A percentile compares a stretch with the other conserved stretches of the same genome.
Evolutionary conservation across 768 basidiomycete genomes (phyloP).

Genomic region (Leccinum boreale): DNA sequence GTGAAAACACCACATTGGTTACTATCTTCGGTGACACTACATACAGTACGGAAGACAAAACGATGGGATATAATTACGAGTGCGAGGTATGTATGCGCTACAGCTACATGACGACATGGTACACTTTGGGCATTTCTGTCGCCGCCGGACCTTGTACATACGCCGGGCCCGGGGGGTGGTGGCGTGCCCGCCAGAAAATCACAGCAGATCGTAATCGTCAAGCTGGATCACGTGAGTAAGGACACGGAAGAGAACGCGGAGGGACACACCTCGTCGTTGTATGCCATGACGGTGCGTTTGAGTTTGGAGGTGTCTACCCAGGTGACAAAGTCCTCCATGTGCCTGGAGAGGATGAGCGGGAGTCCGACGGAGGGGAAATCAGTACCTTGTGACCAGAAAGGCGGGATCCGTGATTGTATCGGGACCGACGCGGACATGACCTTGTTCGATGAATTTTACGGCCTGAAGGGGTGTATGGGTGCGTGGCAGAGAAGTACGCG

Average conservation of each 20-base stretch:
- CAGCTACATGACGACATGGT: neutral
- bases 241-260: neutral
- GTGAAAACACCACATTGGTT: slow-evolving; percentile 18
- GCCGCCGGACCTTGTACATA: neutral
- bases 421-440: slow-evolving; percentile 95
- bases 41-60: neutral
- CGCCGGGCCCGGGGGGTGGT: neutral
- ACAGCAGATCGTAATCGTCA: slow-evolving; percentile 92
- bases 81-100: neutral
- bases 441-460: slow-evolving; percentile 96
- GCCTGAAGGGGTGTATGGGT: slow-evolving; percentile 52
- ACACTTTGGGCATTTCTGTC: neutral
- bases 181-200: slow-evolving; percentile 12
- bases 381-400: slow-evolving; percentile 85
- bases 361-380: neutral
- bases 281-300: slow-evolving; percentile 91
- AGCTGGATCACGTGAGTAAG: slow-evolving; percentile 48
- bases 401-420: slow-evolving; percentile 96
- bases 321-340: slow-evolving; percentile 99
- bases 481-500: slow-evolving; percentile 3
- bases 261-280: slow-evolving; percentile 85
- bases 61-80: neutral
- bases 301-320: slow-evolving; percentile 99
- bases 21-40: neutral
- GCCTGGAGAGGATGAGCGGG: slow-evolving; percentile 42